A percentile compares a stretch with the other conserved stretches of the same genome.
phyloP scores from a whole-genome alignment of 306 rosid genomes.

The Medicago lupulina region DNA sequence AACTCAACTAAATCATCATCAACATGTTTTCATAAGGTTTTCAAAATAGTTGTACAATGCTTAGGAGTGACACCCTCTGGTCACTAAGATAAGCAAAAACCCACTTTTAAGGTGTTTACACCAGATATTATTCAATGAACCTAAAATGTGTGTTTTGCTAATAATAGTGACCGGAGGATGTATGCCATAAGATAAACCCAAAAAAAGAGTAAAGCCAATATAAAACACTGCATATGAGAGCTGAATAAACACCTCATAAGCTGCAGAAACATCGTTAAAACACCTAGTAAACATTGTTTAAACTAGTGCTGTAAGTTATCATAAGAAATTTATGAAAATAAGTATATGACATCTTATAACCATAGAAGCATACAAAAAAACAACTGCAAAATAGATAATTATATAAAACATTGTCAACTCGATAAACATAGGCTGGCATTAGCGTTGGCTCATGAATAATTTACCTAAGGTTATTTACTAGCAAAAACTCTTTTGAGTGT shows the following conservation, averaged over 20 bases:
- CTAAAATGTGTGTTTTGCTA: too few relatives aligned
- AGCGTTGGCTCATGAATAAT: background rate
- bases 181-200: background rate
- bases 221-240: background rate
- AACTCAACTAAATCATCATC: background rate
- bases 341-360: background rate
- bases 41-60: background rate
- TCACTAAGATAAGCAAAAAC: too few relatives aligned
- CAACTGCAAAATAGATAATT: background rate
- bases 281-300: background rate
- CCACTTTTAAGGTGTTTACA: too few relatives aligned
- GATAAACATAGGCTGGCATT: background rate
- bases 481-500: background rate
- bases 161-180: too few relatives aligned
- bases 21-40: background rate
- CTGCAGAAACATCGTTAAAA: background rate
- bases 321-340: background rate
- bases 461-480: background rate
- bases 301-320: background rate
- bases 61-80: background rate
- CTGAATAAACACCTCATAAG: background rate
- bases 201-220: background rate
- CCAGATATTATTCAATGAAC: too few relatives aligned
- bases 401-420: background rate
- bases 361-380: background rate